These are phyloP conservation scores for Hysterangium stoloniferum DNA, from an alignment of 768 basidiomycete genomes.

Conservation along the genomic window DNA sequence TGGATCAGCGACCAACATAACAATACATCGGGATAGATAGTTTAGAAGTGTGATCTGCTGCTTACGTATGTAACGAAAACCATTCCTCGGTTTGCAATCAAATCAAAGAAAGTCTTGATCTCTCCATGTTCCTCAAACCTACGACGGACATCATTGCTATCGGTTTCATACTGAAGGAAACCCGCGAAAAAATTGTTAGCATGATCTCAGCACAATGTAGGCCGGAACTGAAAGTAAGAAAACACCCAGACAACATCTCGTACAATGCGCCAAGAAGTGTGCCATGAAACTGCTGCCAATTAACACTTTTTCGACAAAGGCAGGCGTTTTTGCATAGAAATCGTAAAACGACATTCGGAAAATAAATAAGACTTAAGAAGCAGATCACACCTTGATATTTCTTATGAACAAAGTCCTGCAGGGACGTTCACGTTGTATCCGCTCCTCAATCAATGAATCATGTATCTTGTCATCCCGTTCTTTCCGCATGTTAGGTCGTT, in stretches of 20 bases:
- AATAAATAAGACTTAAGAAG: slow-evolving; percentile 4
- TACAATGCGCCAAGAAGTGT: too few species aligned
- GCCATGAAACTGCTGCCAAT: background rate
- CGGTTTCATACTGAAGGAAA: slow-evolving; percentile 82
- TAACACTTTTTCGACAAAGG: too few species aligned
- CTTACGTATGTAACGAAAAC: slow-evolving; percentile 98
- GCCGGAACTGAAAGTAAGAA: too few species aligned
- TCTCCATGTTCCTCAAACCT: slow-evolving; percentile 92
- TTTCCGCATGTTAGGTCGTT: slow-evolving; percentile 37
- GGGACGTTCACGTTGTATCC: slow-evolving; percentile 87
- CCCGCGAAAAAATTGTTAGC: too few species aligned
- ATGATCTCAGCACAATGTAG: too few species aligned
- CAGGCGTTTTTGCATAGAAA: background rate
- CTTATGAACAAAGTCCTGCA: slow-evolving; percentile 96
- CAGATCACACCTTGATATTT: slow-evolving; percentile 85
- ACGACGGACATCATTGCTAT: slow-evolving; percentile 73
- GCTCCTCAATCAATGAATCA: slow-evolving; percentile 88
- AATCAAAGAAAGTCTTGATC: slow-evolving; percentile 95
- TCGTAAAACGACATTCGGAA: background rate
- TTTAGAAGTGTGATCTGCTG: slow-evolving; percentile 15
- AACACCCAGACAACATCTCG: too few species aligned
- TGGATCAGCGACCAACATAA: background rate
- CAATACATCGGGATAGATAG: background rate
- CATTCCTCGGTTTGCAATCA: slow-evolving; percentile 94
- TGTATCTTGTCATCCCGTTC: slow-evolving; percentile 86